Percentiles rank a stretch among this genome's conserved stretches.
These are phyloP conservation scores for Magnaporthales sp. DNA, from an alignment of 2,329 filamentous ascomycete genomes.

Conservation along the genomic window DNA sequence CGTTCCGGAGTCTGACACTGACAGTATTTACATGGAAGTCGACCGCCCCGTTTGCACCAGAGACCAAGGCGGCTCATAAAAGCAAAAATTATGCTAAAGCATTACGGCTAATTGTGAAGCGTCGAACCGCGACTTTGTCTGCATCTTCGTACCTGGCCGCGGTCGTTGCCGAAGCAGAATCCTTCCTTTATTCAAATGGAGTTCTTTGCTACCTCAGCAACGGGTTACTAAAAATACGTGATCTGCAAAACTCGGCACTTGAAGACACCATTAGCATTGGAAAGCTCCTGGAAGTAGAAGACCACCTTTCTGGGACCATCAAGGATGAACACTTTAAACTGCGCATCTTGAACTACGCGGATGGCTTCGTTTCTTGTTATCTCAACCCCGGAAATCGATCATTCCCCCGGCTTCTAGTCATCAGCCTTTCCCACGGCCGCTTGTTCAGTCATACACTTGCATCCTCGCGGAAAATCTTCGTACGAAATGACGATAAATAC, in stretches of 20 bases:
- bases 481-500: constrained; percentile 51
- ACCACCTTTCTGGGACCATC: constrained; percentile 22
- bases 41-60: constrained; percentile 21
- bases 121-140: constrained; percentile 48
- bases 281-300: constrained; percentile 21
- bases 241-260: constrained; percentile 40
- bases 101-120: constrained; percentile 52
- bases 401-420: constrained; percentile 40
- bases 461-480: constrained; percentile 51
- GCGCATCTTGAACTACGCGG: constrained; percentile 40
- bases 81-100: constrained; percentile 36
- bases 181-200: constrained; percentile 55
- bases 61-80: constrained; percentile 21
- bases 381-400: constrained; percentile 30
- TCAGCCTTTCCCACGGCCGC: constrained; percentile 29
- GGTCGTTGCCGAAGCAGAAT: constrained; percentile 49
- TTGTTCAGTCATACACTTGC: constrained; percentile 33
- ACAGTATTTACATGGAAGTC: constrained; percentile 17
- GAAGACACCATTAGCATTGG: constrained; percentile 51
- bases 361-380: constrained; percentile 48
- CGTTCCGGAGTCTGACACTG: too few species aligned
- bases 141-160: constrained; percentile 54
- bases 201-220: constrained; percentile 54
- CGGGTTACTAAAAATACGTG: constrained; percentile 43
- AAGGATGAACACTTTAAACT: too few species aligned